phyloP scores from a whole-genome alignment of 148 eudicot genomes.

The Fallopia convolvulus region DNA sequence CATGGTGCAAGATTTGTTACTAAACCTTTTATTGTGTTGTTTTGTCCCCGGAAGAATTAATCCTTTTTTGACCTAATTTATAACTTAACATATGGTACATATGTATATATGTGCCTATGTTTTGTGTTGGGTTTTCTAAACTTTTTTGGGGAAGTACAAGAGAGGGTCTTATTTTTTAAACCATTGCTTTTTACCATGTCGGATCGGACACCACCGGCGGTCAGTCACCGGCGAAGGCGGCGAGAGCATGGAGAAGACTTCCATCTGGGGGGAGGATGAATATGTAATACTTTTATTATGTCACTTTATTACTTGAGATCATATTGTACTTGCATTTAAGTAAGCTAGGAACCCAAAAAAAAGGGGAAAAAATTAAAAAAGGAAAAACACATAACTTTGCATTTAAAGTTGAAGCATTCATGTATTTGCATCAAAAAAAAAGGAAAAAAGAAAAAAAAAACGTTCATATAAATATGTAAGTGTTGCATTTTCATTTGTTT shows the following conservation, averaged over 20 bases:
- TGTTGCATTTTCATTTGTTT: not conserved
- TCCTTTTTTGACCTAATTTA: not conserved
- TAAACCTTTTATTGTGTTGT: not conserved
- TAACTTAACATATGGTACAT: not conserved
- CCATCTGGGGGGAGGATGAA: constrained; percentile 3
- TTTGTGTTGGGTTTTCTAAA: constrained; percentile 1
- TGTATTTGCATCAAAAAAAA: not conserved
- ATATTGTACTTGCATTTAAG: no score
- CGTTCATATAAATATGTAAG: not conserved
- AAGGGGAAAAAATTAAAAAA: not conserved
- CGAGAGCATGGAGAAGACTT: not conserved
- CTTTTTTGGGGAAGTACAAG: not conserved
- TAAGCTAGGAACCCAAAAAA: no score
- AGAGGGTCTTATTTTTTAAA: not conserved
- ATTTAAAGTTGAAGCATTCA: not conserved
- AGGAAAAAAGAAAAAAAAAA: not conserved
- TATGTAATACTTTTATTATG: no score
- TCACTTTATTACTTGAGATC: not conserved
- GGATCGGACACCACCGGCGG: not conserved
- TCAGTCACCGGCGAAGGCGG: constrained; percentile 1
- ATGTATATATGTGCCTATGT: not conserved
- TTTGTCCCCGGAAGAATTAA: not conserved
- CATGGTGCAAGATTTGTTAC: not conserved
- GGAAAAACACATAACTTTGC: not conserved
- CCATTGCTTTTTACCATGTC: not conserved